Evolutionary conservation across 2,329 filamentous ascomycete species (phyloP), one percentile per base, ranked within the genome.

Genomic region (Didymella sp.): DNA sequence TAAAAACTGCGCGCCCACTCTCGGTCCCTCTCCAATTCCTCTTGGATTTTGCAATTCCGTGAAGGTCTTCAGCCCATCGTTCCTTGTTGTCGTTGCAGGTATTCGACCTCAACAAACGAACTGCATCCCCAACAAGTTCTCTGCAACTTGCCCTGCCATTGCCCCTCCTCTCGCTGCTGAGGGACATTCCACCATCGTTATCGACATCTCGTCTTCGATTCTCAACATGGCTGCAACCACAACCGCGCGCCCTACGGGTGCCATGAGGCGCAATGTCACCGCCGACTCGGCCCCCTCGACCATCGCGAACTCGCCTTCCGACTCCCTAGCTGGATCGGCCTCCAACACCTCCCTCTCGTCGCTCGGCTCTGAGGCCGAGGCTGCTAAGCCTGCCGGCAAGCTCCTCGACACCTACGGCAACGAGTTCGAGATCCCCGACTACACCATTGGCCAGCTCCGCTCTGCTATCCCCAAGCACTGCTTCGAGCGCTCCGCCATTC

Each of bases 391-490:
- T 64, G 63, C 75, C 66, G 86, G 85, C 69, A 86, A 88, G 76
- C 85, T 99, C 67, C 72, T 95, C 63, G 93, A 99, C 80, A 94
- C 92, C 12, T 95, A 96, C 77, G 95, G 95, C 79, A 96, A 98
- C 79, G 85, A 92, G 73, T 99, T 99, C 82, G 84, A 91, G 78
- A 84, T 96, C 55, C 95, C 95, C 67, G 89, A 98, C 80, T 99
- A 90, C 83, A 96, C 92, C 75, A 96, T 99, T 85, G 96, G 96
- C 84, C 87, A 99, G 75, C 94, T 99, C 75, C 89, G 92, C 73
- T 90, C 96, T 80, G 95, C 95, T 76, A 99, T 99, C 68, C 95
- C 95, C 64, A 92, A 93, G 79, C 95, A 97, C 84, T 99, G 95
- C 85, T 98, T 90, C 78, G 84, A 97, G 82, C 89, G 95, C 60